Evolutionary conservation across 805 yeast genomes (phyloP).

Genomic region (Teunomyces lycoperdinae): DNA sequence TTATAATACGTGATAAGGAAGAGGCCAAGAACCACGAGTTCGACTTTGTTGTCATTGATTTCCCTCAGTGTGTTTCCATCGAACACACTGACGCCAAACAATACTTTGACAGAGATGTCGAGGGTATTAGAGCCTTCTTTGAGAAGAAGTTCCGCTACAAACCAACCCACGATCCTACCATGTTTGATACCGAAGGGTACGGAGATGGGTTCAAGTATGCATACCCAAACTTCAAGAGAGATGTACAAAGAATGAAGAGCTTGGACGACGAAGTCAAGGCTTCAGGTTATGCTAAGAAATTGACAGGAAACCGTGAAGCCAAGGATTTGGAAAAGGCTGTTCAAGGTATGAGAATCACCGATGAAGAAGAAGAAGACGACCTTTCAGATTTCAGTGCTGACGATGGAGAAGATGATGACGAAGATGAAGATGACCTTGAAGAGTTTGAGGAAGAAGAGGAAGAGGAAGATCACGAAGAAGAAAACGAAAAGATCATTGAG

Average conservation of each 20-base stretch:
- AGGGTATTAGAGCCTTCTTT: constrained; percentile 83
- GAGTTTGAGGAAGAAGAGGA: constrained; percentile 34
- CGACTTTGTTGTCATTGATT: constrained; percentile 91
- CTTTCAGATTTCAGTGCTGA: constrained; percentile 12
- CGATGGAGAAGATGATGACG: constrained; percentile 41
- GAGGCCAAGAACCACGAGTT: constrained; percentile 47
- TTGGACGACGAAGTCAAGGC: constrained; percentile 90
- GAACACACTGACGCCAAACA: constrained; percentile 86
- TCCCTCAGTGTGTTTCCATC: constrained; percentile 96
- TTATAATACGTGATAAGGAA: constrained; percentile 71
- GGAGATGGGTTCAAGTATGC: constrained; percentile 77
- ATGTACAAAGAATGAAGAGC: constrained; percentile 62
- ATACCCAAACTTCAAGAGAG: constrained; percentile 77
- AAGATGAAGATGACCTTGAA: constrained; percentile 27
- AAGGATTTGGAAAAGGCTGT: constrained; percentile 78
- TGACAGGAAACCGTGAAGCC: constrained; percentile 36
- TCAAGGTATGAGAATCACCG: constrained; percentile 55
- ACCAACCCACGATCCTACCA: constrained; percentile 64
- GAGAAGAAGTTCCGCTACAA: constrained; percentile 70
- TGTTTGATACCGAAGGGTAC: constrained; percentile 75
- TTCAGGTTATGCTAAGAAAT: constrained; percentile 66
- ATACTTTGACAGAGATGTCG: constrained; percentile 90
- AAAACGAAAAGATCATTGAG: constrained; percentile 59
- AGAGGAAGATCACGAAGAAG: constrained; percentile 30
- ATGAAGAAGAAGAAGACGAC: constrained; percentile 18